These are phyloP conservation scores for Sugiyamaella neomexicana DNA, from an alignment of 1,139 yeast species.

Conservation along the genomic window DNA sequence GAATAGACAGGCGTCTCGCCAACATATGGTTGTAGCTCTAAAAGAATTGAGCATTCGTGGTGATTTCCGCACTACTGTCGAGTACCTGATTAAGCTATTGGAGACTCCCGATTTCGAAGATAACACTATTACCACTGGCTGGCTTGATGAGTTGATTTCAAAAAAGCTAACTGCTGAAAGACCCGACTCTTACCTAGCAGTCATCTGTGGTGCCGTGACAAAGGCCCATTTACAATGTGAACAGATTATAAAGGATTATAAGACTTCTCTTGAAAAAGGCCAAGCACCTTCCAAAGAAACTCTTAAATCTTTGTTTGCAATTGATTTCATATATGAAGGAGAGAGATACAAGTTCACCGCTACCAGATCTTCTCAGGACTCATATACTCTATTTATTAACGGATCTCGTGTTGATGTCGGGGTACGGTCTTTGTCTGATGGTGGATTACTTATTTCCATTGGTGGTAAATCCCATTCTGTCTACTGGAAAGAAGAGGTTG, in stretches of 20 bases:
- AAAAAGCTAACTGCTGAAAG: slow-evolving; percentile 94
- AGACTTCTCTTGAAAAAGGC: slow-evolving; percentile 81
- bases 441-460: slow-evolving; percentile 83
- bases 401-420: slow-evolving; percentile 90
- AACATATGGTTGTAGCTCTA: slow-evolving; percentile 97
- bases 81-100: slow-evolving; percentile 86
- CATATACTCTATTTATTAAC: slow-evolving; percentile 85
- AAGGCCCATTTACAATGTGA: slow-evolving; percentile 84
- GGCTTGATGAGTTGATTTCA: slow-evolving; percentile 95
- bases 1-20: slow-evolving; percentile 95
- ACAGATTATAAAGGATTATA: slow-evolving; percentile 67
- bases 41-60: slow-evolving; percentile 96
- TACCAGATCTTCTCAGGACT: slow-evolving; percentile 83
- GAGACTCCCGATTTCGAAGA: slow-evolving; percentile 97
- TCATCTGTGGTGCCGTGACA: slow-evolving; percentile 95
- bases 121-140: slow-evolving; percentile 95
- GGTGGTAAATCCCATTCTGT: slow-evolving; percentile 94
- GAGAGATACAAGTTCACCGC: slow-evolving; percentile 91
- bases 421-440: slow-evolving; percentile 85
- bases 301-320: slow-evolving; percentile 83
- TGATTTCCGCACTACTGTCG: slow-evolving; percentile 97
- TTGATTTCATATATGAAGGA: slow-evolving; percentile 94
- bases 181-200: slow-evolving; percentile 88
- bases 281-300: slow-evolving; percentile 84
- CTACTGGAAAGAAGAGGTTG: slow-evolving; percentile 97